Percentiles rank a stretch among this genome's conserved stretches.
Evolutionary conservation across 257 asterid genomes (phyloP).

Genomic region (Nicotiana noctiflora): DNA sequence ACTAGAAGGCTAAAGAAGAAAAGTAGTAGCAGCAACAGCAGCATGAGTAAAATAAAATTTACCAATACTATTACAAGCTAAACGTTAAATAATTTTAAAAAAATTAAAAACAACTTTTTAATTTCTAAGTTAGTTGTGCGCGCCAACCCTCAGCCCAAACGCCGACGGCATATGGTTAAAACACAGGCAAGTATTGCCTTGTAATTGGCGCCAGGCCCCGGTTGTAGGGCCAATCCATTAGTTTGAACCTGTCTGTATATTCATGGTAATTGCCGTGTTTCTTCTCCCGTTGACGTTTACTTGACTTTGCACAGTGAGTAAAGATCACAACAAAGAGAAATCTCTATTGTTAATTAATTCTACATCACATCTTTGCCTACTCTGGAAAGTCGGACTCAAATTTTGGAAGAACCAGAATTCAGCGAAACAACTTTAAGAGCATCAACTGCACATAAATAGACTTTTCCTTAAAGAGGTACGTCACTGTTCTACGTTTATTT

Average conservation of each 20-base stretch:
- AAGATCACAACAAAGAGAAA: neutral
- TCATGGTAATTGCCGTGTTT: conserved; percentile 1
- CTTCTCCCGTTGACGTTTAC: neutral
- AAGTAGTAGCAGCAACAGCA: too few relatives aligned
- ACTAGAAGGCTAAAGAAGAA: too few relatives aligned
- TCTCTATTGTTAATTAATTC: neutral
- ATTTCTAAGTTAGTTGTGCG: too few relatives aligned
- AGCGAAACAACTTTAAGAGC: neutral
- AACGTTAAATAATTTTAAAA: too few relatives aligned
- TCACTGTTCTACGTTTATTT: neutral
- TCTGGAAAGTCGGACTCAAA: neutral
- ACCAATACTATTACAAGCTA: too few relatives aligned
- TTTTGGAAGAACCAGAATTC: neutral
- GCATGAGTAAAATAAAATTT: too few relatives aligned
- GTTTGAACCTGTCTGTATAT: neutral
- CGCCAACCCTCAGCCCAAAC: too few relatives aligned
- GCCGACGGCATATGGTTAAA: too few relatives aligned
- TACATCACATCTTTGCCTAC: neutral
- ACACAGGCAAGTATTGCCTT: too few relatives aligned
- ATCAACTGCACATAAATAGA: neutral
- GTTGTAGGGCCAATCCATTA: neutral
- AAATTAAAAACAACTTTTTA: too few relatives aligned
- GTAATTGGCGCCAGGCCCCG: neutral
- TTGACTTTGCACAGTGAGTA: neutral
- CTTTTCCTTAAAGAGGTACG: neutral